These are phyloP conservation scores for Phoma herbarum DNA, from an alignment of 2,329 filamentous ascomycete species.

Conservation along the genomic window DNA sequence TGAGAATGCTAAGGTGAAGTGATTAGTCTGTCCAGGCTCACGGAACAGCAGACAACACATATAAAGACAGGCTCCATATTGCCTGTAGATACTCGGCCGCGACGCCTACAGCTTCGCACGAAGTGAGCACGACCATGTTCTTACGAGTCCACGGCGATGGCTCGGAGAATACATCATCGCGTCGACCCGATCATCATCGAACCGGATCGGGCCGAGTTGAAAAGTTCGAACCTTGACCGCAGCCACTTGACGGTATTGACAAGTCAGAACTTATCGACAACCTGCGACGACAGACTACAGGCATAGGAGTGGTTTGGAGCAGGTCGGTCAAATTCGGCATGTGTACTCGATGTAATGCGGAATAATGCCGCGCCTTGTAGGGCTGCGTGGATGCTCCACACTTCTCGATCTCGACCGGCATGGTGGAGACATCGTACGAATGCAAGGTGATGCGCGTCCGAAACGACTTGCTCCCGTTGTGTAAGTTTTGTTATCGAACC, in stretches of 20 bases:
- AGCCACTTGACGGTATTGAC: neutral
- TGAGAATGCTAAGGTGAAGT: neutral
- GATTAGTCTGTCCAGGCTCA: neutral
- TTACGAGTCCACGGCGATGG: slow-evolving; percentile 6
- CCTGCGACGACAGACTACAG: neutral
- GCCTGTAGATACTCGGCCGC: slow-evolving; percentile 1
- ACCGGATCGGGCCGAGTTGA: slow-evolving; percentile 19
- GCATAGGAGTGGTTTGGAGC: neutral
- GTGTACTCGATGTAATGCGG: slow-evolving; percentile 9
- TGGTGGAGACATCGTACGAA: slow-evolving; percentile 17
- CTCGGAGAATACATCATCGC: slow-evolving; percentile 22
- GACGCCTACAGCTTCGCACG: slow-evolving; percentile 5
- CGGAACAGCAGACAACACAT: neutral
- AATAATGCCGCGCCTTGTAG: slow-evolving; percentile 10
- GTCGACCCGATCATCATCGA: slow-evolving; percentile 15
- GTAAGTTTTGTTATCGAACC: neutral
- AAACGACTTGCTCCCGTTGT: neutral
- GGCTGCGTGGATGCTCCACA: slow-evolving; percentile 10
- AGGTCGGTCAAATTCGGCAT: slow-evolving; percentile 13
- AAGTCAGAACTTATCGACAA: neutral
- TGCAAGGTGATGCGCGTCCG: neutral
- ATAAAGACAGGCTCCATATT: neutral
- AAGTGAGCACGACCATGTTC: neutral
- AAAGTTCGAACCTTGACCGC: slow-evolving; percentile 5
- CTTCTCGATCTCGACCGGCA: neutral